A percentile compares a stretch with the other conserved stretches of the same genome.
phyloP scores from a whole-genome alignment of 2,329 filamentous ascomycete species.

The Xylaria sp. region DNA sequence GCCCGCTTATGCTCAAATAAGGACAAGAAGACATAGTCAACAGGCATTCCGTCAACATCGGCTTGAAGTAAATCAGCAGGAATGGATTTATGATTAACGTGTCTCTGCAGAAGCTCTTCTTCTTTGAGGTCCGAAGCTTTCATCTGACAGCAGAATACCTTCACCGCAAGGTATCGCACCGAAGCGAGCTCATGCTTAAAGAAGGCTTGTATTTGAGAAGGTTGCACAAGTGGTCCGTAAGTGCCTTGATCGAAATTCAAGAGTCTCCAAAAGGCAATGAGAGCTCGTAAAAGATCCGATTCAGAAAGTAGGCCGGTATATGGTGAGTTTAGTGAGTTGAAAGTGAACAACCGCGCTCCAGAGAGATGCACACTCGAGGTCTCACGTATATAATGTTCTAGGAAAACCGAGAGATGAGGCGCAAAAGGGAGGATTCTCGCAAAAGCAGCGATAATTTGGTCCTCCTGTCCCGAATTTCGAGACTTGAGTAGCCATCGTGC shows the following conservation, averaged over 20 bases:
- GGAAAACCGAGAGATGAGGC: constrained; percentile 79
- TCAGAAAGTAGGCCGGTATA: constrained; percentile 32
- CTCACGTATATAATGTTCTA: constrained; percentile 60
- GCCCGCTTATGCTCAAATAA: constrained; percentile 68
- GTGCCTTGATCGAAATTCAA: constrained; percentile 77
- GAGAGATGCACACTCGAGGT: constrained; percentile 42
- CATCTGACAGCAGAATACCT: constrained; percentile 82
- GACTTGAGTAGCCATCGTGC: constrained; percentile 76
- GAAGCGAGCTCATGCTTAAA: constrained; percentile 69
- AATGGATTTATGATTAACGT: constrained; percentile 65
- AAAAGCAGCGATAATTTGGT: constrained; percentile 74
- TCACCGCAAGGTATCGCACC: constrained; percentile 83
- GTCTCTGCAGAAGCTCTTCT: constrained; percentile 74
- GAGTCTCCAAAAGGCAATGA: constrained; percentile 81
- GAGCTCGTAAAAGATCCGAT: constrained; percentile 51
- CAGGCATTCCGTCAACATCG: constrained; percentile 76
- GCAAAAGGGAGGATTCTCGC: constrained; percentile 84
- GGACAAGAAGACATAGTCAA: constrained; percentile 82
- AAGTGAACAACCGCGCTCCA: constrained; percentile 39
- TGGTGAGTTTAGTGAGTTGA: constrained; percentile 46
- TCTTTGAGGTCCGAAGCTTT: constrained; percentile 82
- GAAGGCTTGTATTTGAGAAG: constrained; percentile 74
- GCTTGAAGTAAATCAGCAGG: constrained; percentile 67
- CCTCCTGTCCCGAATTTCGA: constrained; percentile 53
- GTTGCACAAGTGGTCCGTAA: constrained; percentile 73